These are phyloP conservation scores for Septoria linicola DNA, from an alignment of 2,329 filamentous ascomycete species.

Conservation along the genomic window DNA sequence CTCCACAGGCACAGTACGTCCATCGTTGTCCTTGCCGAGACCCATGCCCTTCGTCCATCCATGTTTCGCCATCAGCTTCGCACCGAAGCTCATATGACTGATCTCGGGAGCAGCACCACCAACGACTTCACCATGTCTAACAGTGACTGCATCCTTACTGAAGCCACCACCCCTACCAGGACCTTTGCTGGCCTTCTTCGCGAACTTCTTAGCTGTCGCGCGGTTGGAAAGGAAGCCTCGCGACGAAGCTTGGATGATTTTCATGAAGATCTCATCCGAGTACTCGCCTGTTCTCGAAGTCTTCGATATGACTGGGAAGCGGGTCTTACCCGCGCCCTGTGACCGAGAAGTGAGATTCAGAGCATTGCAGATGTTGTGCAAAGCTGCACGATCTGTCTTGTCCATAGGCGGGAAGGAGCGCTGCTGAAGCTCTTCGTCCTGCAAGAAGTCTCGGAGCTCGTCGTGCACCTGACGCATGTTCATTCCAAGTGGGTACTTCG, in stretches of 20 bases:
- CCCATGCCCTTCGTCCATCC: constrained; percentile 88
- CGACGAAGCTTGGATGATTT: constrained; percentile 39
- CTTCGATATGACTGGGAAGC: constrained; percentile 76
- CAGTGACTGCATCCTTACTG: constrained; percentile 44
- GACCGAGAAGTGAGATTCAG: constrained; percentile 84
- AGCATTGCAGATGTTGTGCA: constrained; percentile 75
- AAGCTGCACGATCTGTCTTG: constrained; percentile 68
- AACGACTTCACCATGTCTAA: background rate
- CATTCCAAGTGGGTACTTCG: constrained; percentile 74
- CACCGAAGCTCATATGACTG: constrained; percentile 76
- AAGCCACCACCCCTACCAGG: constrained; percentile 42
- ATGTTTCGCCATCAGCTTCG: constrained; percentile 93
- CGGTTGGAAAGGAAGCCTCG: constrained; percentile 53
- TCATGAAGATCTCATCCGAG: constrained; percentile 52
- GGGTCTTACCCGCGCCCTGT: constrained; percentile 66
- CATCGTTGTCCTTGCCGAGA: constrained; percentile 77
- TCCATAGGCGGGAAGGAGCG: constrained; percentile 81
- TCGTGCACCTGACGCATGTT: constrained; percentile 66
- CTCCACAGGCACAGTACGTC: constrained; percentile 79
- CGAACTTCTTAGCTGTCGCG: constrained; percentile 23
- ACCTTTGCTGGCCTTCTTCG: constrained; percentile 44
- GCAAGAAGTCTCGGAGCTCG: constrained; percentile 71
- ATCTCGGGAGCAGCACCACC: constrained; percentile 74
- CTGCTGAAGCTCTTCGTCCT: constrained; percentile 61
- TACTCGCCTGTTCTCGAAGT: constrained; percentile 65